Evolutionary conservation across 2,329 filamentous ascomycete genomes (phyloP), one percentile per base, ranked within the genome.

Genomic region (Ophiocordyceps camponoti-leonardi): DNA sequence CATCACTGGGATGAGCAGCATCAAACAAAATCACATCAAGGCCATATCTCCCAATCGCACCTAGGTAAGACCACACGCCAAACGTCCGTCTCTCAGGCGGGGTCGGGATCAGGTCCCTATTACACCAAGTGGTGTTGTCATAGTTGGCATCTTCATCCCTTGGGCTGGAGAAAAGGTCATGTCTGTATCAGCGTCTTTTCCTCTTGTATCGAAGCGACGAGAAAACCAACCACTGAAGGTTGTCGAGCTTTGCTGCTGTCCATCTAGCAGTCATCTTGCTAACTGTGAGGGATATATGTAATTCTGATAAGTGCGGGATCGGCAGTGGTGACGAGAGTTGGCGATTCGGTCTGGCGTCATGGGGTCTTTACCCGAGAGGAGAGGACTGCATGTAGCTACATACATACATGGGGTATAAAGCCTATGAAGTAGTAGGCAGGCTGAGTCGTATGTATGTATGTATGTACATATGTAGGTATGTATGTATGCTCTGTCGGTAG

Each of bases 61-160:
- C 54, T 26, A 56, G 47, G 42, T 53, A 56, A 4, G 54, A 56
- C 47, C 52, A 51, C 22, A 51, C 46, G 35, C 50, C 53, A 44
- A 52, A 56, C 1, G 54, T 56, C n/a, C 53, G 52, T 35, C 54
- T 47, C 22, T 52, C 50, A 4, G 50, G 46, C 3, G 56, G 55
- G 11, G 56, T 59, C 6, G 56, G 57, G 22, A 59, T 60, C 46
- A 59, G 45, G 41, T 59, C 56, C 2, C 57, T 52, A 41, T 60
- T 60, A 46, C 57, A 58, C 57, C 57, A 60, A 8, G 51, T 51
- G 6, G 56, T 59, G 47, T 60, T 59, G 26, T 53, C 48, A 46
- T 60, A 59, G 41, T 53, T 51, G 11, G 56, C 54, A 43, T 57
- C 48, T 16, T 54, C 51, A 43, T 60, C 57, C 19, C 49, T 52